These are phyloP conservation scores for Mediolabrus comicus DNA, from an alignment of 108 stramenopile genomes.

Conservation along the genomic window DNA sequence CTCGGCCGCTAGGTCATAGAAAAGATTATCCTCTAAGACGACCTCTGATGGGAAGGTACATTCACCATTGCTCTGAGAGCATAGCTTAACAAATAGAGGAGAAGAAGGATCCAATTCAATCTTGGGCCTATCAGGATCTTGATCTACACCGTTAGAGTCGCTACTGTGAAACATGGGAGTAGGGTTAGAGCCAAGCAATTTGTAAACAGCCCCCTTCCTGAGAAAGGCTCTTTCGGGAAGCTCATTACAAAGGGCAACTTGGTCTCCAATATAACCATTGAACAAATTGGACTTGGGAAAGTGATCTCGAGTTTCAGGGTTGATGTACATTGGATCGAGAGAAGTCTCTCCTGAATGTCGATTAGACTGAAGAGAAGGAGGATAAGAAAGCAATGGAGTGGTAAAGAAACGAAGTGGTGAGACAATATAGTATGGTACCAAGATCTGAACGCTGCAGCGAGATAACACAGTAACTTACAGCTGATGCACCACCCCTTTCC, in stretches of 20 bases:
- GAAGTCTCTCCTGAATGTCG: conserved; percentile 5
- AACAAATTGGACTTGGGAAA: conserved; percentile 64
- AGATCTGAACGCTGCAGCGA: not conserved
- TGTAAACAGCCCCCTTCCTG: conserved; percentile 31
- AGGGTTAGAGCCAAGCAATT: conserved; percentile 7
- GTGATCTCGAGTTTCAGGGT: conserved; percentile 46
- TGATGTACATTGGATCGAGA: conserved; percentile 67
- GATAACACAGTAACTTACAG: conserved; percentile 14
- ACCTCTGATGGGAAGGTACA: conserved; percentile 32
- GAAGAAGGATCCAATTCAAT: conserved; percentile 12
- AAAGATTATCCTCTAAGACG: conserved; percentile 26
- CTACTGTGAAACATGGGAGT: conserved; percentile 11
- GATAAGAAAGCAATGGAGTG: no score
- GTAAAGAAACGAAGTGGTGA: no score
- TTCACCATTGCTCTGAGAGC: conserved; percentile 2
- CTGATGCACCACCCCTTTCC: conserved; percentile 53
- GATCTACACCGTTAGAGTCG: not conserved
- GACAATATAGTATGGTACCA: not conserved
- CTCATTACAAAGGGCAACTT: conserved; percentile 14
- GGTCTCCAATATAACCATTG: conserved; percentile 69
- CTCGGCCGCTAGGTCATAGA: conserved; percentile 17
- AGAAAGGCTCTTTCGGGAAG: conserved; percentile 44
- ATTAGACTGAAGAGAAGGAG: no score
- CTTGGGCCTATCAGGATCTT: no score
- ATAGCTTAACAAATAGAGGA: conserved; percentile 30